These are phyloP conservation scores for Syzygium oleosum DNA, from an alignment of 345 rosid genomes.

Conservation along the genomic window DNA sequence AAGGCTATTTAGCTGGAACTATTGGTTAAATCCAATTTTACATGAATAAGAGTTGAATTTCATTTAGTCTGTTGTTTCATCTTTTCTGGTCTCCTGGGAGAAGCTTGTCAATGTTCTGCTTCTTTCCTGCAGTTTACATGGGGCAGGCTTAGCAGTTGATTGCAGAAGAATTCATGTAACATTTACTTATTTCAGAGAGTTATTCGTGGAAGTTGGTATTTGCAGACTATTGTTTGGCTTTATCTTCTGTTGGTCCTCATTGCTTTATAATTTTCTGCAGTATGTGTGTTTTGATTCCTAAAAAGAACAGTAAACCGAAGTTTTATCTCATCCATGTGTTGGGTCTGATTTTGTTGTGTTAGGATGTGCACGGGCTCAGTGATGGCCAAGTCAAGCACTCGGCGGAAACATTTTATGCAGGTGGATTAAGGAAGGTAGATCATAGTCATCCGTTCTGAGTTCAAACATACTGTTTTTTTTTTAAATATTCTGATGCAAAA, in stretches of 20 bases:
- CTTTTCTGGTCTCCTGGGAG: neutral
- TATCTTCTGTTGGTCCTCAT: neutral
- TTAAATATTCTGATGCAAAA: neutral
- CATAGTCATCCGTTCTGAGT: neutral
- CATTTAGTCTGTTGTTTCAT: neutral
- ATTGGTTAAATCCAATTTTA: neutral
- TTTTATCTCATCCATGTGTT: neutral
- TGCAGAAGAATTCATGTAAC: neutral
- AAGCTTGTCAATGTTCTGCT: neutral
- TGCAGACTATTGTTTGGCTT: neutral
- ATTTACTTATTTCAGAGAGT: neutral
- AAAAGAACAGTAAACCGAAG: neutral
- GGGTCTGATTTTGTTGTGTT: conserved; percentile 4
- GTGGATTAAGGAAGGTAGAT: conserved; percentile 87
- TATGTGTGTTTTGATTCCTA: neutral
- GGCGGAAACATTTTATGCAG: conserved; percentile 71
- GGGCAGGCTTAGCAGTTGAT: neutral
- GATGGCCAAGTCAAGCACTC: conserved; percentile 98
- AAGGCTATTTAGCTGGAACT: neutral
- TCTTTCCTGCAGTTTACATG: neutral
- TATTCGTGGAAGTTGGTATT: neutral
- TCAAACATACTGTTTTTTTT: neutral
- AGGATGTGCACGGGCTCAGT: conserved; percentile 74
- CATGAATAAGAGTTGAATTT: neutral
- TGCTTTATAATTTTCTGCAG: neutral